These are phyloP conservation scores for Mycena metata DNA, from an alignment of 768 basidiomycete genomes.

Conservation along the genomic window DNA sequence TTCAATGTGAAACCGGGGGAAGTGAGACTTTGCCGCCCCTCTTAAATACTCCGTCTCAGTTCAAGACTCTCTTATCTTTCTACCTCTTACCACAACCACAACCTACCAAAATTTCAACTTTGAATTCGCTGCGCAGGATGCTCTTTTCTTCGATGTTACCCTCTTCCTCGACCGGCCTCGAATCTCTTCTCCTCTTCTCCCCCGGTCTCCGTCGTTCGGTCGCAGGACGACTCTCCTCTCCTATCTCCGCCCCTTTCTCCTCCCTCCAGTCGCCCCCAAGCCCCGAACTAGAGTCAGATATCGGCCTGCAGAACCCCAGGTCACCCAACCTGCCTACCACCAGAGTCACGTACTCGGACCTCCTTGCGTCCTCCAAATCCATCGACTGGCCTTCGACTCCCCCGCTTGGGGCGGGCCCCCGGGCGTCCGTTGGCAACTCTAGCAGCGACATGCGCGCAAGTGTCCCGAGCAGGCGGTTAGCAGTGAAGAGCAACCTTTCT, in stretches of 20 bases:
- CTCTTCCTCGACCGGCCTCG: conserved; percentile 19
- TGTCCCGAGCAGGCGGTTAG: neutral
- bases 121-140: conserved; percentile 5
- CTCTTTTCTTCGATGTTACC: neutral
- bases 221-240: conserved; percentile 27
- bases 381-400: conserved; percentile 9
- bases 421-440: conserved; percentile 2
- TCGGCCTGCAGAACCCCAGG: conserved; percentile 26
- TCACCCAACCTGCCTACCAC: neutral
- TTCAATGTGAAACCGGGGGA: no score
- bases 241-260: neutral
- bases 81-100: neutral
- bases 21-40: no score
- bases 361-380: conserved; percentile 3
- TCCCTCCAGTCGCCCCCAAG: neutral
- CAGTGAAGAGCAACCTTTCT: neutral
- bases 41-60: no score
- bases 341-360: conserved; percentile 12
- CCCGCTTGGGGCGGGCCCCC: conserved; percentile 13
- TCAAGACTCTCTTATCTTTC: neutral
- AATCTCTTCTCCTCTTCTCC: conserved; percentile 15
- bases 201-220: conserved; percentile 6
- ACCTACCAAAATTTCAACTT: neutral
- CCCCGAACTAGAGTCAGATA: conserved; percentile 20
- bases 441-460: neutral